phyloP scores from a whole-genome alignment of 140 eudicot species.

The Erigeron philadelphicus region DNA sequence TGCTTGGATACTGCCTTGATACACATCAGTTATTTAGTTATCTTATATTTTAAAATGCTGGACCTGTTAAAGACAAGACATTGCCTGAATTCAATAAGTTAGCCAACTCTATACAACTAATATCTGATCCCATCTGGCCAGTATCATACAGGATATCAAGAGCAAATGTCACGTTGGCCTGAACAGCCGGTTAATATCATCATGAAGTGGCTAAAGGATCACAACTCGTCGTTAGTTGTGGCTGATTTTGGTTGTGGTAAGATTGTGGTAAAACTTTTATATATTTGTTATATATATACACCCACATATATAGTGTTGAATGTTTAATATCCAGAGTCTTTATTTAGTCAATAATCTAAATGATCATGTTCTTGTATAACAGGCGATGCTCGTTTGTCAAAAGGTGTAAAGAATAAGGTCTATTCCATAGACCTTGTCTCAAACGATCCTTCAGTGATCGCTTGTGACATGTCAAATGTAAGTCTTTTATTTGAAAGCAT shows the following conservation, averaged over 20 bases:
- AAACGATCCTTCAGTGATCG: conserved; percentile 75
- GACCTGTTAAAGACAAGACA: not conserved
- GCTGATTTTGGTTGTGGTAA: conserved; percentile 98
- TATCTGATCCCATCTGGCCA: conserved; percentile 38
- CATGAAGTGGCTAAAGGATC: conserved; percentile 81
- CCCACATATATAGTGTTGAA: not conserved
- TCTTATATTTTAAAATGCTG: too few relatives aligned
- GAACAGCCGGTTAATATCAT: conserved; percentile 80
- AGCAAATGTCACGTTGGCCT: conserved; percentile 97
- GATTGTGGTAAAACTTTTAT: conserved; percentile 18
- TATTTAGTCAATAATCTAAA: not conserved
- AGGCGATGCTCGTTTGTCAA: conserved; percentile 91
- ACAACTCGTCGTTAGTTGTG: conserved; percentile 61
- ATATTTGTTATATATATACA: not conserved
- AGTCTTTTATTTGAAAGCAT: conserved; percentile 21
- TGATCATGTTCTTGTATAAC: conserved; percentile 20
- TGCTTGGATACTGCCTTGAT: too few relatives aligned
- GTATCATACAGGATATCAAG: conserved; percentile 99
- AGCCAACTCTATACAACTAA: conserved; percentile 11
- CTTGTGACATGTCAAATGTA: conserved; percentile 93
- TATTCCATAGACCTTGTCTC: conserved; percentile 84
- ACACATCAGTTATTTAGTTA: too few relatives aligned
- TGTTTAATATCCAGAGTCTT: conserved; percentile 7
- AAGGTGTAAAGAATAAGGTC: conserved; percentile 75
- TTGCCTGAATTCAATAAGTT: too few relatives aligned